A percentile compares a stretch with the other conserved stretches of the same genome.
These are phyloP conservation scores for Gracilaria domingensis DNA, from an alignment of 23 red algal genomes.

Conservation along the genomic window DNA sequence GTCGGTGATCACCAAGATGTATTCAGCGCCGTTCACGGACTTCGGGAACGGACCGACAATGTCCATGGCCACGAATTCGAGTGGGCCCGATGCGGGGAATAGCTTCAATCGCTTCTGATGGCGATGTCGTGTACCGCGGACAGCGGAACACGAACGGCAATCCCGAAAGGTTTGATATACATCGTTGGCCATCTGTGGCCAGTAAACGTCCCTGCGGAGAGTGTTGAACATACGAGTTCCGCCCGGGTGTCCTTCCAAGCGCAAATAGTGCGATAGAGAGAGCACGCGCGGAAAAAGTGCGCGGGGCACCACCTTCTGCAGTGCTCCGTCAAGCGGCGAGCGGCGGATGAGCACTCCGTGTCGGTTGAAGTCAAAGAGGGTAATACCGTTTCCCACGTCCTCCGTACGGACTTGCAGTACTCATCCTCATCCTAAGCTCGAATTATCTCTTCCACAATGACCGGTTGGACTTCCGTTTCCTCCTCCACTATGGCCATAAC, in stretches of 20 bases:
- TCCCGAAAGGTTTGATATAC: not conserved
- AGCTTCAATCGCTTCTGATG: slow-evolving; percentile 12
- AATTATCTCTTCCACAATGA: slow-evolving; percentile 17
- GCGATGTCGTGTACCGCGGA: not conserved
- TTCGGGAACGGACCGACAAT: slow-evolving; percentile 43
- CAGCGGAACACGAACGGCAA: slow-evolving; percentile 19
- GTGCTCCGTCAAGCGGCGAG: not conserved
- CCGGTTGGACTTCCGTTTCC: not conserved
- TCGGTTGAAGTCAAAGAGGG: not conserved
- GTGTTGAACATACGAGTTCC: slow-evolving; percentile 39
- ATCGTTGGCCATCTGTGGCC: slow-evolving; percentile 44
- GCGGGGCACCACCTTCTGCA: not conserved
- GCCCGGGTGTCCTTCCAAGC: slow-evolving; percentile 24
- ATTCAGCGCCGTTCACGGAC: not conserved
- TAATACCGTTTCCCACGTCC: not conserved
- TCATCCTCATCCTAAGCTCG: slow-evolving; percentile 19
- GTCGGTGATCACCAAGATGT: slow-evolving; percentile 43
- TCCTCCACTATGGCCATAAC: not conserved
- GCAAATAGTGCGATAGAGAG: slow-evolving; percentile 23
- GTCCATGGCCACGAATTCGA: slow-evolving; percentile 60
- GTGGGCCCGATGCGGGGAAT: slow-evolving; percentile 1
- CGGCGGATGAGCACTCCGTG: not conserved
- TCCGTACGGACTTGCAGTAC: slow-evolving; percentile 21
- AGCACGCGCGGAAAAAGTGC: not conserved
- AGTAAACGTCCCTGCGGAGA: slow-evolving; percentile 20